Evolutionary conservation across 495 filamentous ascomycete genomes (phyloP), one percentile per base, ranked within the genome.

Genomic region (Annulohypoxylon stygium): DNA sequence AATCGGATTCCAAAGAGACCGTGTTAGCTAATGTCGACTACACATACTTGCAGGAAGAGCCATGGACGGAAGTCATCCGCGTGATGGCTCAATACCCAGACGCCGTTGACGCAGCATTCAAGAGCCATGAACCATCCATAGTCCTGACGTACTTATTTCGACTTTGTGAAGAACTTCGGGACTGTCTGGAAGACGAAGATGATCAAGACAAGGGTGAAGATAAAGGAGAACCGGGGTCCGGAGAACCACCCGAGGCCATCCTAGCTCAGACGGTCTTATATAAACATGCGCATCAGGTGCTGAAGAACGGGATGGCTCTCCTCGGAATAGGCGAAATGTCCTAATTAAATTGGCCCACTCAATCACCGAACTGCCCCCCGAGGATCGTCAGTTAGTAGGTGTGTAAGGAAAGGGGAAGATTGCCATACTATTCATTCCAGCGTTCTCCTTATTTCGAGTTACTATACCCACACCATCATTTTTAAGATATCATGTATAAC

Each of bases 191-290:
- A 10, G 55, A 59, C 8, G 36, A 59, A 16, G 34, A 25, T 14
- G 55, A 41, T 6, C 30, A 30, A 30, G 55, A 23, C 16, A n/a
- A 41, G 3, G 6, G 16, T 8, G 34, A 11, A 4, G 26, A 41
- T n/a, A 11, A 59, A 4, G 16, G 53, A 2, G 14, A 30, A 10
- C 23, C 34, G 34, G 16, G 14, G 8, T 23, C 55, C 20, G 26
- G 23, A 39, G 55, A 59, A 4, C 55, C 55, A 59, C 16, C 55
- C n/a, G 55, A 59, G 20, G 55, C 55, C n/a, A 10, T 59, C 30
- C 16, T 59, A 41, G 55, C 55, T 11, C 55, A 59, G 55, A 25
- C 34, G 2, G 34, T 59, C 9, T 30, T 59, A 41, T 59, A 59
- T 16, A 59, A 41, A 36, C 11, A 39, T 8, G 55, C 55, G 23